Evolutionary conservation across 805 yeast genomes (phyloP), one percentile per base, ranked within the genome.

Genomic region (Lipomyces japonicus): DNA sequence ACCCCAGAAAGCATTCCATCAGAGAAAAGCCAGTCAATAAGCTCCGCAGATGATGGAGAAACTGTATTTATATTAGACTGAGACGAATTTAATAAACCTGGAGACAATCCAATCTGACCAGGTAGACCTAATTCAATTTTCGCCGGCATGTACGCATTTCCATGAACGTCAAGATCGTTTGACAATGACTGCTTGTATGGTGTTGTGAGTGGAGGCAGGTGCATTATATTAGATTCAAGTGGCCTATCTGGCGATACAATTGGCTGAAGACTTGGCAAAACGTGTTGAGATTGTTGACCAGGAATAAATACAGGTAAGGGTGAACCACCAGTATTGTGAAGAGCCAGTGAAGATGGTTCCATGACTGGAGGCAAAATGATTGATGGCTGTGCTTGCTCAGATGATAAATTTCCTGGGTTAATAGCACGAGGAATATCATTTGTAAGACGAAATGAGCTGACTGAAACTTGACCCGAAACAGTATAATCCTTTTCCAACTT

Each of bases 1-100:
- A 60, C 53, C 26, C 58, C 59, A 2, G 67, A 57, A 26, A 63
- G 47, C 57, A 63, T 55, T 30, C 68, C 66, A 42, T 68, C 71
- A 0, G 71, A 66, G 44, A 67, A 67, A 21, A 67, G 59, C 71
- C 71, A 67, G 23, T 68, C 60, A 19, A 68, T 59, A n/a, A 67
- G 53, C 45, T 68, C 68, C 3, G 61, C 39, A n/a, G 54, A 42
- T 6, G 54, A 36, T n/a, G 31, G 42, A n/a, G 39, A 31, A 10
- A 3, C 19, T 2, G 38, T 24, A 32, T 46, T 47, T 3, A 46
- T 5, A 7, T 14, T 34, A 14, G 37, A 6, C 16, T 14, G 37
- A n/a, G 37, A 12, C 37, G 7, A 14, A 28, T 14, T 14, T 28
- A 14, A 14, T 28, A 28, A 10, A 14, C 14, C 32, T 28, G 32